Base-by-base conservation (phyloP, 78 protist species). In the Cavenderia fasciculata region DNA sequence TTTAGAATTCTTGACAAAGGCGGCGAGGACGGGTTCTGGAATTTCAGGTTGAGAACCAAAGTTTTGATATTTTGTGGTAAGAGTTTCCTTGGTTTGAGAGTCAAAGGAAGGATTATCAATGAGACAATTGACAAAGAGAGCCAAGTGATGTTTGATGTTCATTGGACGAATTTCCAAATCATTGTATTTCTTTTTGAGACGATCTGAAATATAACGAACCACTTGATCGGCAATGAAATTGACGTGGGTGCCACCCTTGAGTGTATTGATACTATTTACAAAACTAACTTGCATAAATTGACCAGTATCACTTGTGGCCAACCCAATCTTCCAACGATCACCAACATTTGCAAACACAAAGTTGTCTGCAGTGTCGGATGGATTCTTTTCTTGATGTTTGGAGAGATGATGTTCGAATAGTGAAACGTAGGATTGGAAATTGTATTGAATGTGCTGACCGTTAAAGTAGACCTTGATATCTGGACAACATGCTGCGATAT, bases 41-140 rank as follows among this genome's bases (percentile, higher is more conserved):
- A 96, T 25, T 38, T 86, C 87, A 31, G 96, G 89, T 36, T 34
- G 72, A 6, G 98, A 94, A 49, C 99, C 99, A 59, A 98, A 98
- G 27, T 76, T 52, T 33, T 70, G 40, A 25, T 46, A 29, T 51
- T 71, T 66, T 4, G 95, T 94, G 14, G 91, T 95, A 57, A 98
- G 84, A 52, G 94, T 94, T 85, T 97, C 99, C 68, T 98, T 98
- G 36, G 97, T 97, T 93, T 99, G 99, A 49, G 97, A 86, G 78
- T 97, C 98, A 84, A 99, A 99, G 19, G 97, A 56, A n/a, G 99
- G 99, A 85, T 99, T 98, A 61, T 95, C 98, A 65, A 99, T 96
- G 51, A 97, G 92, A 38, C 95, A 73, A 85, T 97, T 98, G 78
- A 98, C 93, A 76, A 98, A 99, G 56, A 98, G 34, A 70, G 68